These are phyloP conservation scores for Agarophyton chilense DNA, from an alignment of 23 red algal species.

Conservation along the genomic window DNA sequence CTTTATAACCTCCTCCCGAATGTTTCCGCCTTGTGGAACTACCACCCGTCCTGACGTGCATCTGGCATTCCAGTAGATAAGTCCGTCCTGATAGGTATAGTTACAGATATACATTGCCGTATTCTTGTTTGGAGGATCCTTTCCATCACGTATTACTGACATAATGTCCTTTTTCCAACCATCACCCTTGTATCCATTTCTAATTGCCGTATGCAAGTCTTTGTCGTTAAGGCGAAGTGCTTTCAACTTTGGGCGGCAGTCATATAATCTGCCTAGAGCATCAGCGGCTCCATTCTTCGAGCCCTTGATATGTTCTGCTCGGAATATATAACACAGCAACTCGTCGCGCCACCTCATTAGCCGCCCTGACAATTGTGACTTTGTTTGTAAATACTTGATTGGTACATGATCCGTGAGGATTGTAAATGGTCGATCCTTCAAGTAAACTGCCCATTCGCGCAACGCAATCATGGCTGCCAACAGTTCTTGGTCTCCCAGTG, in stretches of 20 bases:
- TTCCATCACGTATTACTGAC: too few relatives aligned
- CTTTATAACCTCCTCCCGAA: background rate
- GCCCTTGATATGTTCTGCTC: too few relatives aligned
- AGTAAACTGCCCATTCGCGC: too few relatives aligned
- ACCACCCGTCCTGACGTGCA: background rate
- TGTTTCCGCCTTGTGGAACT: too few relatives aligned
- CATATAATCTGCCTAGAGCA: too few relatives aligned
- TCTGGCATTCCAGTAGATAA: slow-evolving; percentile 27
- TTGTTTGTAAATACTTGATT: slow-evolving; percentile 37
- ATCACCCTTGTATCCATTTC: slow-evolving; percentile 1
- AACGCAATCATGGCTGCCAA: too few relatives aligned
- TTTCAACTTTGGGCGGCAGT: too few relatives aligned
- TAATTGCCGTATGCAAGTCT: slow-evolving; percentile 28
- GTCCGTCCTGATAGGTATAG: slow-evolving; percentile 7
- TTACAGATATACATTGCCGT: slow-evolving; percentile 28
- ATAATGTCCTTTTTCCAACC: background rate
- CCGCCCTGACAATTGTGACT: slow-evolving; percentile 23
- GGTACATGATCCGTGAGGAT: slow-evolving; percentile 44
- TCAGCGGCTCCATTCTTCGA: too few relatives aligned
- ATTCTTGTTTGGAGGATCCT: background rate
- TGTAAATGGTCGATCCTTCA: slow-evolving; percentile 29
- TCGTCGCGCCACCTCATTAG: slow-evolving; percentile 32
- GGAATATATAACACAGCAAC: slow-evolving; percentile 11
- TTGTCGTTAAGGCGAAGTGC: too few relatives aligned
- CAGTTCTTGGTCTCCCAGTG: slow-evolving; percentile 14